These are phyloP conservation scores for Candida insectorum DNA, from an alignment of 805 yeast species.

Conservation along the genomic window DNA sequence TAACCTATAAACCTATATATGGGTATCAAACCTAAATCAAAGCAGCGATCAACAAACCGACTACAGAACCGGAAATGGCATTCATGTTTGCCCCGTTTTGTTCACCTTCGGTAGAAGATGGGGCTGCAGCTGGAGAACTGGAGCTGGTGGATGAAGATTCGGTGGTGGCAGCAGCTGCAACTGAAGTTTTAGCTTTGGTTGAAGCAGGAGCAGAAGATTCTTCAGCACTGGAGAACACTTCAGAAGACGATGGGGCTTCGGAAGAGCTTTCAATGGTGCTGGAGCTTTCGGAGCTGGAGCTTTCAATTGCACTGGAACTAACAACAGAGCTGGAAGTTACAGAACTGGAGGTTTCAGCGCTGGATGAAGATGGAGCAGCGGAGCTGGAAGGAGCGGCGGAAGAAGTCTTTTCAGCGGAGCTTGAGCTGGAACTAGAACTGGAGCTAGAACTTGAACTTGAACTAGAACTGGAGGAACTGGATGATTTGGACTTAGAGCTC, in stretches of 20 bases:
- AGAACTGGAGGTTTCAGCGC: constrained; percentile 8
- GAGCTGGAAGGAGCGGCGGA: constrained; percentile 17
- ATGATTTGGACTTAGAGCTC: constrained; percentile 18
- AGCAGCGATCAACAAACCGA: constrained; percentile 40
- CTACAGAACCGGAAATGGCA: constrained; percentile 30
- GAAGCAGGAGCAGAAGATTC: constrained; percentile 2
- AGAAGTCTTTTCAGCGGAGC: constrained; percentile 17
- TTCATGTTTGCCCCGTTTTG: constrained; percentile 24
- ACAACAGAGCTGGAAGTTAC: constrained; percentile 5
- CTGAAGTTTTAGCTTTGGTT: constrained; percentile 1
- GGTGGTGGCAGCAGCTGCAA: constrained; percentile 15
- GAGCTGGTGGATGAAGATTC: constrained; percentile 3
- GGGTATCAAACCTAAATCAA: constrained; percentile 26
- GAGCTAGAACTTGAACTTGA: constrained; percentile 31
- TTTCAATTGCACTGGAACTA: constrained; percentile 6
- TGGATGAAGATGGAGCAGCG: constrained; percentile 3
- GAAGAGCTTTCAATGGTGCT: constrained; percentile 9
- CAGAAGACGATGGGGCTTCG: constrained; percentile 7
- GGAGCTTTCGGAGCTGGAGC: constrained; percentile 13
- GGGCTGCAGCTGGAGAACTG: constrained; percentile 13
- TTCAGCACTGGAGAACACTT: constrained; percentile 3
- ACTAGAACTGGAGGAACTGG: constrained; percentile 26
- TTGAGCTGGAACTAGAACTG: constrained; percentile 22
- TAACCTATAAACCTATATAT: no score
- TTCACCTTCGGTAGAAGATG: constrained; percentile 15